A percentile compares a stretch with the other conserved stretches of the same genome.
Conservation (phyloP, 1,139 yeast species). For the Yamadazyma sp. region DNA sequence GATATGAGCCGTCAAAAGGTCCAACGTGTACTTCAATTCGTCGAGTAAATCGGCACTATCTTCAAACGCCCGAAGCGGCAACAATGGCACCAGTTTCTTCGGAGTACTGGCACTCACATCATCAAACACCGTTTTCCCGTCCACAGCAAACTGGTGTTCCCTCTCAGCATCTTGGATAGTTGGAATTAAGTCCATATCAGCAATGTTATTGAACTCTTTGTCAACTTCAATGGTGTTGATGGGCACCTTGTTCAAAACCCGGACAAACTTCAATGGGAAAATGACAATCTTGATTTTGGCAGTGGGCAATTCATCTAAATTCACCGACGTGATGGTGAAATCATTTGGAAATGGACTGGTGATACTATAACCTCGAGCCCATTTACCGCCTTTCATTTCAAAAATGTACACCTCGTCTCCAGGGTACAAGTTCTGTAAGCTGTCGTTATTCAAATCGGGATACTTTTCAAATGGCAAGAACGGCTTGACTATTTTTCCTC, state of each 20-base stretch:
- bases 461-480: conserved; percentile 61
- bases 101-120: conserved; percentile 7
- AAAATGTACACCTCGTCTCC: conserved; percentile 83
- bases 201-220: conserved; percentile 34
- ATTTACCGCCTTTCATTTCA: conserved; percentile 61
- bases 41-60: conserved; percentile 42
- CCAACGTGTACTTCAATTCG: conserved; percentile 59
- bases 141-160: conserved; percentile 31
- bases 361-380: conserved; percentile 80
- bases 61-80: conserved; percentile 43
- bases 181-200: conserved; percentile 38
- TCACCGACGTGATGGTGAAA: conserved; percentile 60
- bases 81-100: conserved; percentile 43
- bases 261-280: conserved; percentile 59
- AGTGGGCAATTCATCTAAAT: conserved; percentile 63
- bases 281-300: conserved; percentile 50
- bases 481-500: conserved; percentile 56
- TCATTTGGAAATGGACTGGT: conserved; percentile 67
- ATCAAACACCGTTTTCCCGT: conserved; percentile 17
- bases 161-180: conserved; percentile 45
- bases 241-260: conserved; percentile 34
- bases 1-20: conserved; percentile 60
- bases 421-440: conserved; percentile 60
- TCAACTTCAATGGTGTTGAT: conserved; percentile 25
- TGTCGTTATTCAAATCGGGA: conserved; percentile 38